These are phyloP conservation scores for Chloranthus sessilifolius DNA, from an alignment of 164 flowering plant genomes.

Conservation along the genomic window DNA sequence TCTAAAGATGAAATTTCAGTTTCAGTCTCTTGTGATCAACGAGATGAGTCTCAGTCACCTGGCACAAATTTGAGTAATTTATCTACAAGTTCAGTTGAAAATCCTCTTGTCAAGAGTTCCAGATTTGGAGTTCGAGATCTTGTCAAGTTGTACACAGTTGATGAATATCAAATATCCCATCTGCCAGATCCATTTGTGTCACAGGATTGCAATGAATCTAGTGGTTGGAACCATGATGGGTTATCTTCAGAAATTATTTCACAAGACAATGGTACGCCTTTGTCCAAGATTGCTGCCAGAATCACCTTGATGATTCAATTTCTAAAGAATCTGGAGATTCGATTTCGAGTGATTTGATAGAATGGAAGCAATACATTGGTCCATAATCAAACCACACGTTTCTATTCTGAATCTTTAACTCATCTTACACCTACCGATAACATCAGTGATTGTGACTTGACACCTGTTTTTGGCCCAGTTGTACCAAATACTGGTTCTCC, in stretches of 20 bases:
- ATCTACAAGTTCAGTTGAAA: constrained; percentile 21
- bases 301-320: constrained; percentile 22
- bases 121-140: constrained; percentile 14
- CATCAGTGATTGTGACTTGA: constrained; percentile 12
- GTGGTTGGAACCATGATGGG: constrained; percentile 10
- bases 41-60: constrained; percentile 10
- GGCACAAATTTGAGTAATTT: constrained; percentile 11
- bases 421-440: constrained; percentile 20
- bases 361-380: constrained; percentile 17
- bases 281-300: constrained; percentile 13
- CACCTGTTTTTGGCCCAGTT: constrained; percentile 16
- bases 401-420: constrained; percentile 12
- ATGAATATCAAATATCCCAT: constrained; percentile 13
- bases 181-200: constrained; percentile 14
- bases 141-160: constrained; percentile 8
- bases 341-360: constrained; percentile 17
- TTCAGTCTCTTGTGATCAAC: too few relatives aligned
- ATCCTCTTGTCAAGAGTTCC: constrained; percentile 7
- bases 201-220: constrained; percentile 12
- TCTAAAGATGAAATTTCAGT: constrained; percentile 34
- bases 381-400: constrained; percentile 17
- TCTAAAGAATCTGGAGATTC: constrained; percentile 17
- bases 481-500: constrained; percentile 25
- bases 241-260: constrained; percentile 12
- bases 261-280: constrained; percentile 16